Evolutionary conservation across 768 basidiomycete genomes (phyloP).

Genomic region (Termitomyces sp.): DNA sequence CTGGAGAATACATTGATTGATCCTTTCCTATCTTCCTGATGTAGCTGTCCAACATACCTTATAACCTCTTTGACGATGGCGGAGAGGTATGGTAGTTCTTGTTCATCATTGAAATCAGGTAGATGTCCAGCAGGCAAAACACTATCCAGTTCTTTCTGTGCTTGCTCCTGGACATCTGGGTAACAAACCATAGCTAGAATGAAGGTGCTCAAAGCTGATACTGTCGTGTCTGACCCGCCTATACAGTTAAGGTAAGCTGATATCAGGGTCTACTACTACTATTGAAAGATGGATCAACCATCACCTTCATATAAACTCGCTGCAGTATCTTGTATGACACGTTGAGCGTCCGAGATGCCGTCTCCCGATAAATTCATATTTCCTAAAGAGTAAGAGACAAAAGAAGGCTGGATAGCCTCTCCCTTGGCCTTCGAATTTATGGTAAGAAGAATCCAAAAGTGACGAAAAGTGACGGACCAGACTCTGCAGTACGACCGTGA

Average conservation of each 20-base stretch:
- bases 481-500: constrained; percentile 8
- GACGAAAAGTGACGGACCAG: constrained; percentile 9
- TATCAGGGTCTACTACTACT: constrained; percentile 6
- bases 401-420: constrained; percentile 18
- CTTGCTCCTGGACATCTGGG: constrained; percentile 23
- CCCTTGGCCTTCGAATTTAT: constrained; percentile 1
- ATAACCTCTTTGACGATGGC: constrained; percentile 30
- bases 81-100: constrained; percentile 26
- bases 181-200: constrained; percentile 25
- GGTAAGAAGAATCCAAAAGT: not conserved
- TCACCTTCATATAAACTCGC: not conserved
- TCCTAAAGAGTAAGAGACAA: constrained; percentile 12
- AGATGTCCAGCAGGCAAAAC: constrained; percentile 24
- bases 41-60: not conserved
- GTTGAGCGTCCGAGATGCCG: not conserved
- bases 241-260: not conserved
- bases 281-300: not conserved
- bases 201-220: constrained; percentile 18
- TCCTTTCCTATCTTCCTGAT: not conserved
- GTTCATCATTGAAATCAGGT: constrained; percentile 27
- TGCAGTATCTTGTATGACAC: not conserved
- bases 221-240: constrained; percentile 16
- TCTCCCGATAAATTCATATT: not conserved
- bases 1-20: constrained; percentile 3
- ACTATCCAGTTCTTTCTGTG: constrained; percentile 23